Evolutionary conservation across 108 stramenopile species (phyloP).

Genomic region (Fistulifera pelliculosa): DNA sequence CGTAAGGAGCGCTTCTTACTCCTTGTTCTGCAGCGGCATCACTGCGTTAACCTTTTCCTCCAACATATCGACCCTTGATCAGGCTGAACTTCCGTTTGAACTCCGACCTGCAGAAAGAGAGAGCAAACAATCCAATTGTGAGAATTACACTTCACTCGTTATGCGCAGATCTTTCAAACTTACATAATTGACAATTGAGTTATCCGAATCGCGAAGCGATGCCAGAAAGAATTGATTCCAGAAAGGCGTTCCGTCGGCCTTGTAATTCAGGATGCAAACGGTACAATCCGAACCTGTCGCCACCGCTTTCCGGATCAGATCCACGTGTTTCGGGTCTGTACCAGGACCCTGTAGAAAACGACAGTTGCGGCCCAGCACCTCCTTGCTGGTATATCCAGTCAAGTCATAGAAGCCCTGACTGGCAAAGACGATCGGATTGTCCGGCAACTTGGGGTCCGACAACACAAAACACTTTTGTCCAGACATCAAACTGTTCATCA

Average conservation of each 20-base stretch:
- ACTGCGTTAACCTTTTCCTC: conserved; percentile 84
- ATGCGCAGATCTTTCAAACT: conserved; percentile 18
- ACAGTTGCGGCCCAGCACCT: conserved; percentile 97
- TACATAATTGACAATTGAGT: conserved; percentile 91
- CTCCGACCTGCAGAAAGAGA: conserved; percentile 56
- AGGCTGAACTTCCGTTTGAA: conserved; percentile 81
- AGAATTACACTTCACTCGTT: not conserved
- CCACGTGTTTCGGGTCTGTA: conserved; percentile 91
- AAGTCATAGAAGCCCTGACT: conserved; percentile 85
- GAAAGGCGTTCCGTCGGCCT: conserved; percentile 96
- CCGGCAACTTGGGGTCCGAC: conserved; percentile 94
- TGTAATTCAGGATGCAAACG: conserved; percentile 91
- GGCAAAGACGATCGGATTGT: conserved; percentile 94
- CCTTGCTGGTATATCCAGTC: conserved; percentile 89
- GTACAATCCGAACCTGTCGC: conserved; percentile 80
- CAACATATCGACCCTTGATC: conserved; percentile 58
- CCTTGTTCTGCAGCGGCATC: conserved; percentile 50
- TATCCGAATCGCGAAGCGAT: conserved; percentile 85
- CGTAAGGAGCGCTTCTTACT: not conserved
- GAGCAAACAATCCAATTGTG: not conserved
- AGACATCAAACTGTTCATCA: conserved; percentile 69
- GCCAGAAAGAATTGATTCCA: conserved; percentile 98
- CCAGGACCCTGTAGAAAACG: conserved; percentile 93
- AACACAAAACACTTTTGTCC: conserved; percentile 86
- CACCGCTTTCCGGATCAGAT: conserved; percentile 74